phyloP scores from a whole-genome alignment of 2,329 filamentous ascomycete species.

The Pseudogymnoascus sp. region DNA sequence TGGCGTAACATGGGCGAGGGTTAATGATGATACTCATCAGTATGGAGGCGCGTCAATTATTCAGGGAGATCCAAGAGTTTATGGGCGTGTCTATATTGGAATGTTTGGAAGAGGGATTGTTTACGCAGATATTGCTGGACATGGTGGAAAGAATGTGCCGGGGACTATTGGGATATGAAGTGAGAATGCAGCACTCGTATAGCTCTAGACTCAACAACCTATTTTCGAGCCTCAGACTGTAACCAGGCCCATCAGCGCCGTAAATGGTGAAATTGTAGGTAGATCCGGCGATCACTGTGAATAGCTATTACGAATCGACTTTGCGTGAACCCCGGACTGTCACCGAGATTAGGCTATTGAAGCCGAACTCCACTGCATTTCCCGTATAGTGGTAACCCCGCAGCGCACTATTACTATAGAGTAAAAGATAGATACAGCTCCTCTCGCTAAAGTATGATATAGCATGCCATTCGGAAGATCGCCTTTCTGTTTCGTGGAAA shows the following conservation, averaged over 20 bases:
- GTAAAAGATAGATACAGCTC: not conserved
- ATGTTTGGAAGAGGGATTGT: slow-evolving; percentile 16
- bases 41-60: slow-evolving; percentile 15
- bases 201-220: not conserved
- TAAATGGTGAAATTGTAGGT: not conserved
- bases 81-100: slow-evolving; percentile 16
- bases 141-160: not conserved
- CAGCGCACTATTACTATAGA: not conserved
- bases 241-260: not conserved
- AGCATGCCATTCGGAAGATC: not conserved
- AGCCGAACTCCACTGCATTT: not conserved
- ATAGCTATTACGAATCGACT: not conserved
- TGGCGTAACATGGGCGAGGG: not conserved
- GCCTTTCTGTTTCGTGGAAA: slow-evolving; percentile 8
- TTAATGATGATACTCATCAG: slow-evolving; percentile 14
- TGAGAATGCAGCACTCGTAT: not conserved
- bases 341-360: not conserved
- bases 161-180: slow-evolving; percentile 12
- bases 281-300: not conserved
- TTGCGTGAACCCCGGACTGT: not conserved
- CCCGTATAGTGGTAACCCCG: not conserved
- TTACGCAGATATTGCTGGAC: slow-evolving; percentile 15
- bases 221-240: not conserved
- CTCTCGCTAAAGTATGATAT: not conserved
- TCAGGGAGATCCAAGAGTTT: slow-evolving; percentile 14